Evolutionary conservation across 139 green algal genomes (phyloP), one percentile per base, ranked within the genome.

Genomic region (Micractinium conductrix): DNA sequence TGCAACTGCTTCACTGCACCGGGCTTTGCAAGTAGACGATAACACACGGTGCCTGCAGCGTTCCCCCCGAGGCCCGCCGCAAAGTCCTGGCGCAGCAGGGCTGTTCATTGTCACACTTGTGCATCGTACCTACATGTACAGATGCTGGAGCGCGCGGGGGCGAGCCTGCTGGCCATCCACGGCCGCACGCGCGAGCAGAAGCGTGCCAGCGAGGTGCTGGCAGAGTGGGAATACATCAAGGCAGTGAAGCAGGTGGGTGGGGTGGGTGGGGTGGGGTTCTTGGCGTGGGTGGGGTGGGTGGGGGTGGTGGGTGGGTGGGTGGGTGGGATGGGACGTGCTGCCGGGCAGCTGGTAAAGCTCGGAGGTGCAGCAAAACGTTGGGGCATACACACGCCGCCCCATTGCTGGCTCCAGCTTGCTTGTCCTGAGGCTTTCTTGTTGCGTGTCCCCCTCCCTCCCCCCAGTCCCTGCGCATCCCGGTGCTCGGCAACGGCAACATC

Each of bases 151-250:
- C 74, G 81, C 0, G 91, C 95, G n/a, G 97, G 97, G 3, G 94
- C 90, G 73, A 91, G 78, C 45, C 74, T 99, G 74, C 79, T 99
- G 48, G 96, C 93, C n/a, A 94, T 99, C 58, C 97, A 99, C 84
- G 97, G 96, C 2, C 90, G 97, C 24, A 97, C 95, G 40, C 91
- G 97, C 0, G 96, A 99, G 38, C 93, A 98, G 91, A 99, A 99
- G 90, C 85, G 92, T 28, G 80, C 87, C 9, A 70, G 80, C 19
- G 87, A 84, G 24, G 68, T 88, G 24, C 88, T 43, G 43, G 78
- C 81, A 0, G 72, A 83, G 43, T 89, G 86, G 84, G 75, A 83
- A 26, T 42, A 79, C 17, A 78, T 93, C 72, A 83, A 88, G 81
- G 92, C 93, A 24, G 91, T 95, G 14, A 90, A 88, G 65, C 76